Conservation (phyloP, 1,139 yeast species). For the Entelexis sorbosivorans region DNA sequence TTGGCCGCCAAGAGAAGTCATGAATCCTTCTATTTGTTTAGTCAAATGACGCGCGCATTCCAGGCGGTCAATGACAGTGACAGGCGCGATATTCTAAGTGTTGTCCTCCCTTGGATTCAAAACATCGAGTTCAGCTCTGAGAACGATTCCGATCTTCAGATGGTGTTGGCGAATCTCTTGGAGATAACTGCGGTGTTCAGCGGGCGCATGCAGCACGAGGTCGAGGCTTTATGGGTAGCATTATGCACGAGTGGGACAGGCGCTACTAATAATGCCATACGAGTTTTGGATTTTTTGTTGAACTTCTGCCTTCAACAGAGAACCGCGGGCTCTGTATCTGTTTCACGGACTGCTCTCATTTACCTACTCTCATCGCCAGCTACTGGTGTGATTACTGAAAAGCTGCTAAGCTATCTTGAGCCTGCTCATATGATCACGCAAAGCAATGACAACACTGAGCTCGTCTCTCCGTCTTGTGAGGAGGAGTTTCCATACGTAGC, state of each 20-base stretch:
- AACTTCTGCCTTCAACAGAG: conserved; percentile 58
- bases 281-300: conserved; percentile 60
- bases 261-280: conserved; percentile 50
- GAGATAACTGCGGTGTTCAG: conserved; percentile 76
- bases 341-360: conserved; percentile 69
- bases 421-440: conserved; percentile 65
- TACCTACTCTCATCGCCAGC: conserved; percentile 56
- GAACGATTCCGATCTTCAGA: conserved; percentile 16
- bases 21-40: conserved; percentile 50
- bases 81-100: conserved; percentile 67
- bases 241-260: conserved; percentile 56
- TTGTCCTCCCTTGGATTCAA: conserved; percentile 84
- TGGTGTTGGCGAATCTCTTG: conserved; percentile 68
- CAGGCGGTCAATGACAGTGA: conserved; percentile 48
- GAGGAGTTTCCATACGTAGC: conserved; percentile 62
- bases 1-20: conserved; percentile 50
- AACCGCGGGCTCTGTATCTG: conserved; percentile 64
- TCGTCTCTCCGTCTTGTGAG: conserved; percentile 28
- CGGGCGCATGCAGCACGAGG: conserved; percentile 65
- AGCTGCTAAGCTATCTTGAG: conserved; percentile 55
- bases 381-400: conserved; percentile 48
- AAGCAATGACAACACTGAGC: conserved; percentile 24
- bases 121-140: conserved; percentile 44
- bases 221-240: conserved; percentile 92
- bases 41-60: conserved; percentile 62